Conservation (phyloP, 345 rosid species). For the Populus alba region DNA sequence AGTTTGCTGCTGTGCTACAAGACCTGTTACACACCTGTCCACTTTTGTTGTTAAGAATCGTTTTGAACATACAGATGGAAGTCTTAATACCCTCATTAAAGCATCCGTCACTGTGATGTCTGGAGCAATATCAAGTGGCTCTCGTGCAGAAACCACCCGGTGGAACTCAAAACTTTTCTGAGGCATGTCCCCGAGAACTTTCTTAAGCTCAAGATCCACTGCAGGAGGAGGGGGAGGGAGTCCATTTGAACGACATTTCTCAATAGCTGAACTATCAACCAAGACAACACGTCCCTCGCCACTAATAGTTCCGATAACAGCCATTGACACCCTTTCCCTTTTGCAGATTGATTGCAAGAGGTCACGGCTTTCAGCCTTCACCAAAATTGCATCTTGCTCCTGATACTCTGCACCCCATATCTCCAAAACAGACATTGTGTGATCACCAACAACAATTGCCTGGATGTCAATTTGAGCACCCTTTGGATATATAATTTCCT, state of each 20-base stretch:
- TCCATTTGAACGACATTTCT: constrained; percentile 50
- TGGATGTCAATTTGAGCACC: constrained; percentile 87
- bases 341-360: constrained; percentile 68
- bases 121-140: constrained; percentile 85
- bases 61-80: constrained; percentile 80
- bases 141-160: constrained; percentile 45
- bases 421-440: constrained; percentile 91
- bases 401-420: constrained; percentile 99
- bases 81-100: constrained; percentile 76
- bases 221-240: constrained; percentile 78
- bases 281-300: constrained; percentile 76
- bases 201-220: constrained; percentile 89
- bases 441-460: constrained; percentile 83
- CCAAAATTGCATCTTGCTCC: constrained; percentile 95
- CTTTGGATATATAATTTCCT: constrained; percentile 86
- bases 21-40: constrained; percentile 93
- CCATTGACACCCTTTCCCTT: constrained; percentile 93
- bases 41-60: constrained; percentile 90
- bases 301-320: constrained; percentile 75
- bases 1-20: constrained; percentile 97
- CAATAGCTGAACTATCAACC: constrained; percentile 60
- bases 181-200: constrained; percentile 95
- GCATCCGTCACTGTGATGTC: constrained; percentile 77
- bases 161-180: constrained; percentile 76
- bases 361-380: constrained; percentile 71